A percentile compares a stretch with the other conserved stretches of the same genome.
These are phyloP conservation scores for Planoprotostelium fungivorum DNA, from an alignment of 78 protist species.

Conservation along the genomic window DNA sequence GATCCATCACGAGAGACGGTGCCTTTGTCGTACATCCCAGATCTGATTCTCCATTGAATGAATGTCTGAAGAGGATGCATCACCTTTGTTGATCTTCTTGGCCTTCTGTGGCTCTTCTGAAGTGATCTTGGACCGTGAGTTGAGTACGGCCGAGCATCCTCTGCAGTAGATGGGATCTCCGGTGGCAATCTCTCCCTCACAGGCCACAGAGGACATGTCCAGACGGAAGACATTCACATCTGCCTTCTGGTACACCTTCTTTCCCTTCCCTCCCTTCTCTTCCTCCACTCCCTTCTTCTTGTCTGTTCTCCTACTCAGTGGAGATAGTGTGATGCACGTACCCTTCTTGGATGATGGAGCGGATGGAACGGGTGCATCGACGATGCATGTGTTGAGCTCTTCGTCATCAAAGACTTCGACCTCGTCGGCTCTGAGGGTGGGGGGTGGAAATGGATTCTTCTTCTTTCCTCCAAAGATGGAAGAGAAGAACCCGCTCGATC, in stretches of 20 bases:
- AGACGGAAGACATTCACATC: conserved; percentile 32
- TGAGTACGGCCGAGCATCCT: conserved; percentile 22
- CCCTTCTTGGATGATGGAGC: too few relatives aligned
- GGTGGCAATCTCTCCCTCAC: conserved; percentile 44
- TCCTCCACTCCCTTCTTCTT: too few relatives aligned
- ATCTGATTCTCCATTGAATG: background rate
- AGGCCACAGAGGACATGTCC: conserved; percentile 25
- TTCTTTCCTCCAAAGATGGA: background rate
- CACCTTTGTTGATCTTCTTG: conserved; percentile 18
- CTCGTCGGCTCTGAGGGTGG: background rate
- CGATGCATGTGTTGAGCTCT: too few relatives aligned
- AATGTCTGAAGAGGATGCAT: background rate
- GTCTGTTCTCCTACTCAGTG: too few relatives aligned
- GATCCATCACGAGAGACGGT: background rate
- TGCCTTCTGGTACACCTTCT: background rate
- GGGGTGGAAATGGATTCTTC: background rate
- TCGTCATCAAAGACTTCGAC: background rate
- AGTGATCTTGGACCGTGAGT: conserved; percentile 15
- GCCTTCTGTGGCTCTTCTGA: conserved; percentile 15
- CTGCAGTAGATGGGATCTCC: conserved; percentile 54
- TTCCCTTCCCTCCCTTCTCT: too few relatives aligned
- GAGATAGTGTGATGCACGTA: too few relatives aligned
- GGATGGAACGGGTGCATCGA: background rate
- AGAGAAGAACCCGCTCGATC: background rate
- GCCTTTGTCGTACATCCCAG: conserved; percentile 26